Conservation (phyloP, 768 basidiomycete species). For the Ephemerocybe angulata region DNA sequence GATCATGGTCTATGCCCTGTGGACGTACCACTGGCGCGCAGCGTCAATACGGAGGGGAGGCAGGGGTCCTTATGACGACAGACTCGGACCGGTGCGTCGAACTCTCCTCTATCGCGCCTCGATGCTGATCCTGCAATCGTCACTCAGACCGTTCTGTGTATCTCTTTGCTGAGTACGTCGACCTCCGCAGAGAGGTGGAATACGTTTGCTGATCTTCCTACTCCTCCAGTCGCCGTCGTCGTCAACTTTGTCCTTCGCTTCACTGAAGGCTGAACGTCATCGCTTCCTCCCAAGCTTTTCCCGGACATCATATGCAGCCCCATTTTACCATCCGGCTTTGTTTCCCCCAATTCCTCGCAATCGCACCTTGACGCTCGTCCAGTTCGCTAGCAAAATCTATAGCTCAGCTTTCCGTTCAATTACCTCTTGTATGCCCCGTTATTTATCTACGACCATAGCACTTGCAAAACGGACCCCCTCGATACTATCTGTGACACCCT, state of each 20-base stretch:
- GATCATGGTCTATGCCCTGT: conserved; percentile 94
- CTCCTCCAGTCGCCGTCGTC: conserved; percentile 65
- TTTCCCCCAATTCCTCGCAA: too few species aligned
- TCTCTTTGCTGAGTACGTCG: conserved; percentile 68
- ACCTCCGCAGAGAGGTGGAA: background rate
- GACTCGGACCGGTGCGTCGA: conserved; percentile 83
- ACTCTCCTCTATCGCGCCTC: conserved; percentile 3
- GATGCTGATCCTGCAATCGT: background rate
- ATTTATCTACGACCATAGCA: conserved; percentile 4
- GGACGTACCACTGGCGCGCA: conserved; percentile 96
- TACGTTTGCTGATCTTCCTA: conserved; percentile 2
- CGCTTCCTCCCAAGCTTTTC: background rate
- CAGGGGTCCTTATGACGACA: conserved; percentile 93
- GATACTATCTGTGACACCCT: background rate
- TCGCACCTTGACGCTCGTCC: too few species aligned
- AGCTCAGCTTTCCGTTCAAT: too few species aligned
- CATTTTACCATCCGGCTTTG: too few species aligned
- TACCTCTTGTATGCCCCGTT: conserved; percentile 8
- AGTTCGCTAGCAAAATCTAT: too few species aligned
- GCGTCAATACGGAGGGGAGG: conserved; percentile 88
- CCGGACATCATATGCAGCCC: too few species aligned
- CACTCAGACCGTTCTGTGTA: conserved; percentile 75
- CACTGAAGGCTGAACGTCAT: conserved; percentile 35
- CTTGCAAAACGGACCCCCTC: conserved; percentile 12
- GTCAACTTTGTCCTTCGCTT: conserved; percentile 86